Evolutionary conservation across 2,329 filamentous ascomycete species (phyloP).

Genomic region (Alternaria metachromatica): DNA sequence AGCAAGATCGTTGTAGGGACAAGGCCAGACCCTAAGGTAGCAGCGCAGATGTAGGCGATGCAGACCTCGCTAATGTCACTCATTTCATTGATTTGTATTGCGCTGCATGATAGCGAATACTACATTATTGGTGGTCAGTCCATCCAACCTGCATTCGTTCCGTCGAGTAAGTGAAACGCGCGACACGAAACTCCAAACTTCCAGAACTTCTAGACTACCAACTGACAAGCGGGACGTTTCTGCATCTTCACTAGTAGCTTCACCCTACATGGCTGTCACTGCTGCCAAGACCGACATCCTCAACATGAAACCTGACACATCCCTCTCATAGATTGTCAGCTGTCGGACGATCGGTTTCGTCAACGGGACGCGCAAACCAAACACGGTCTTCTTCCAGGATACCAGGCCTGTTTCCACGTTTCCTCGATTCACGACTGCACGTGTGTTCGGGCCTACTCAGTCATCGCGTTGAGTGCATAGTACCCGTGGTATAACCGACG

Average conservation of each 20-base stretch:
- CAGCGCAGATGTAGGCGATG: not conserved
- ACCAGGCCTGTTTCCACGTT: not conserved
- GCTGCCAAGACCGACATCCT: constrained; percentile 1
- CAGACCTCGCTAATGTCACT: not conserved
- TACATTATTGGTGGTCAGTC: not conserved
- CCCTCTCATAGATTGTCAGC: not conserved
- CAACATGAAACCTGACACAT: constrained; percentile 1
- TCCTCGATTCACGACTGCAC: not conserved
- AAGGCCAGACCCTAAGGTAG: not conserved
- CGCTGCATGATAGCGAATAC: not conserved
- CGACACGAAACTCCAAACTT: not conserved
- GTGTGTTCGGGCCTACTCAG: not conserved
- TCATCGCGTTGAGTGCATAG: not conserved
- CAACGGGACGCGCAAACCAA: not conserved
- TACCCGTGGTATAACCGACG: not conserved
- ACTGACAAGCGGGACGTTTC: not conserved
- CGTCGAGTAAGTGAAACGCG: not conserved
- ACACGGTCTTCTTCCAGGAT: not conserved
- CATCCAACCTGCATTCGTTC: not conserved
- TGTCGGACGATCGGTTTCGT: not conserved
- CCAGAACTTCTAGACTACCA: not conserved
- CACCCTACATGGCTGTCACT: not conserved
- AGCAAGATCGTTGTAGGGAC: not conserved
- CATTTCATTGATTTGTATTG: not conserved
- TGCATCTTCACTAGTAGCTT: not conserved